phyloP scores from a whole-genome alignment of 768 basidiomycete species.

The Inosperma sp. region DNA sequence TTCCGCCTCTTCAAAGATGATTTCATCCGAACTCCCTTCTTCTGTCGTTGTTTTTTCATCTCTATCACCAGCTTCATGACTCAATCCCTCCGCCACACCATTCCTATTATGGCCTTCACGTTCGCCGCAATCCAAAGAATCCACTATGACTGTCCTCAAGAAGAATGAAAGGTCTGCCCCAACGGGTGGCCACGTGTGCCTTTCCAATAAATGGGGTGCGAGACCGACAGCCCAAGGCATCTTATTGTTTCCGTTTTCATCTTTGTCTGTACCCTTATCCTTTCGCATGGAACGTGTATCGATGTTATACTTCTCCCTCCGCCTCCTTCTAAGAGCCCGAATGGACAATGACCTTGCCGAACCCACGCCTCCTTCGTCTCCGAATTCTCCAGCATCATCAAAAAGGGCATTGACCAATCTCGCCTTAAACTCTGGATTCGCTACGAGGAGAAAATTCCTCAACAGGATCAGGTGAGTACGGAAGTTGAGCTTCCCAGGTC shows the following conservation, averaged over 20 bases:
- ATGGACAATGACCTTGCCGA: constrained; percentile 31
- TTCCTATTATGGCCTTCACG: constrained; percentile 19
- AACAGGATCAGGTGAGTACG: constrained; percentile 63
- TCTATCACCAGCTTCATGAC: too few species aligned
- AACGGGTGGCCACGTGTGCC: constrained; percentile 82
- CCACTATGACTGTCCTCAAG: constrained; percentile 79
- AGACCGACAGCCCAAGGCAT: constrained; percentile 67
- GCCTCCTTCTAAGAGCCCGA: constrained; percentile 31
- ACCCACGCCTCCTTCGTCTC: constrained; percentile 20
- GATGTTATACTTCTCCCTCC: constrained; percentile 16
- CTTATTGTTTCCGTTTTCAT: constrained; percentile 19
- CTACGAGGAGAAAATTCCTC: constrained; percentile 71
- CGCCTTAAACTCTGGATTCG: constrained; percentile 66
- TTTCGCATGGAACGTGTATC: neutral
- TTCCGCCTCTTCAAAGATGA: constrained; percentile 56
- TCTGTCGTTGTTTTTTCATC: too few species aligned
- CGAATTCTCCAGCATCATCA: constrained; percentile 59
- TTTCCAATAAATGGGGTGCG: constrained; percentile 63
- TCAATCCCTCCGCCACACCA: constrained; percentile 15
- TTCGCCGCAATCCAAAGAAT: constrained; percentile 50
- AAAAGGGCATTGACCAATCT: constrained; percentile 71
- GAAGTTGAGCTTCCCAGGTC: constrained; percentile 61
- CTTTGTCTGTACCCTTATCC: neutral
- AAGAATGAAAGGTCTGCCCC: constrained; percentile 82
- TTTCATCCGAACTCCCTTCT: neutral